These are phyloP conservation scores for Discostella stelligeroides DNA, from an alignment of 108 stramenopile genomes.

Conservation along the genomic window DNA sequence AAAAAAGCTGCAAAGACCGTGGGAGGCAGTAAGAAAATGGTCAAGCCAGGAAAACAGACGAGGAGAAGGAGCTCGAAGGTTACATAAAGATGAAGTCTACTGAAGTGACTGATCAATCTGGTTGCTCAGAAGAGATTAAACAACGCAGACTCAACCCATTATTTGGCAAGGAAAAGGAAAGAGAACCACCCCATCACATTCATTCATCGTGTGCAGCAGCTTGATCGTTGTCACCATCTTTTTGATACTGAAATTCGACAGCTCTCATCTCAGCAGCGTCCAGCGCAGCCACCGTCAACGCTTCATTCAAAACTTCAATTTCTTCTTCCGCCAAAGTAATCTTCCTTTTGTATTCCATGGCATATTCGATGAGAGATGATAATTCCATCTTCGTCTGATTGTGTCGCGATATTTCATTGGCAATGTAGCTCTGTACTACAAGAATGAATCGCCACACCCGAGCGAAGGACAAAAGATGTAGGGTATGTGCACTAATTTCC, in stretches of 20 bases:
- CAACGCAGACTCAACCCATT: too few relatives aligned
- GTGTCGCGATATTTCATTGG: slow-evolving; percentile 20
- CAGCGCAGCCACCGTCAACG: slow-evolving; percentile 31
- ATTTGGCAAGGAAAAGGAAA: too few relatives aligned
- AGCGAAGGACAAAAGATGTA: slow-evolving; percentile 4
- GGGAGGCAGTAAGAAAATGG: neutral
- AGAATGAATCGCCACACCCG: slow-evolving; percentile 23
- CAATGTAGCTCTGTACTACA: slow-evolving; percentile 18
- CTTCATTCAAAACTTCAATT: slow-evolving; percentile 41
- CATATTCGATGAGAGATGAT: neutral
- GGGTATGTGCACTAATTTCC: slow-evolving; percentile 3
- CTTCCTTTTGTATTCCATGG: slow-evolving; percentile 9
- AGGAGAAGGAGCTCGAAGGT: too few relatives aligned
- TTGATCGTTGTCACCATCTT: neutral
- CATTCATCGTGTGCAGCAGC: too few relatives aligned
- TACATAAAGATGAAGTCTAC: too few relatives aligned
- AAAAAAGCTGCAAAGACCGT: neutral
- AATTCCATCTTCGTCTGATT: slow-evolving; percentile 21
- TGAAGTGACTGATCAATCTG: slow-evolving; percentile 20
- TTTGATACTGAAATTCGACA: slow-evolving; percentile 1
- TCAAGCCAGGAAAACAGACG: too few relatives aligned
- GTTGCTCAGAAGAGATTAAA: too few relatives aligned
- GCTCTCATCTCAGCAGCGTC: slow-evolving; percentile 28
- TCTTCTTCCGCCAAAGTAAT: slow-evolving; percentile 17
- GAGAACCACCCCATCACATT: too few relatives aligned